Percentiles rank a stretch among this genome's conserved stretches.
These are phyloP conservation scores for Coniferiporia weirii DNA, from an alignment of 1,284 basidiomycete species.

Conservation along the genomic window DNA sequence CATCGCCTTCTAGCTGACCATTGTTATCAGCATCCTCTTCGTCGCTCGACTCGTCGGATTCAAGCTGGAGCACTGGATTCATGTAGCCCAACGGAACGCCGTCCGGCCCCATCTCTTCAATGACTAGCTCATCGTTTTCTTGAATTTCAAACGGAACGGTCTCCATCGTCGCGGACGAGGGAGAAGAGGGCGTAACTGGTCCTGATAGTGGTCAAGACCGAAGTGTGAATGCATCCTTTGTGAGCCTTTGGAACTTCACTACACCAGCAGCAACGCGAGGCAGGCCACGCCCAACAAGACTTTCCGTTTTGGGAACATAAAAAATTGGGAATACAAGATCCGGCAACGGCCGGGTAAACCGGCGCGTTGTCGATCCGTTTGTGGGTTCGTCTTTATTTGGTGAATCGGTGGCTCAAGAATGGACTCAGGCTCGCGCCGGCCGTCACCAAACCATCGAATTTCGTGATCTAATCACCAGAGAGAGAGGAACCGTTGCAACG, in stretches of 20 bases:
- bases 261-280: neutral
- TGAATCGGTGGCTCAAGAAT: neutral
- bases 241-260: neutral
- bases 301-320: neutral
- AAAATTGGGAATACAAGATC: neutral
- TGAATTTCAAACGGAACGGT: neutral
- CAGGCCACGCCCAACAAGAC: neutral
- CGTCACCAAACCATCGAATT: no score
- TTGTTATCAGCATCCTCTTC: neutral
- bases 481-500: no score
- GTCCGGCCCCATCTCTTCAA: neutral
- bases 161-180: neutral
- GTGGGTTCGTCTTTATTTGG: neutral
- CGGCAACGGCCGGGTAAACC: no score
- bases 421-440: no score
- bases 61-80: neutral
- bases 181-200: neutral
- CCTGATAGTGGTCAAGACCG: neutral
- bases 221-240: neutral
- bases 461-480: neutral
- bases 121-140: neutral
- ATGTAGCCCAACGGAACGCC: neutral
- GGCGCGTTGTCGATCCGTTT: neutral
- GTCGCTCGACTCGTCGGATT: constrained; percentile 2
- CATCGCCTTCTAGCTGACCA: neutral